phyloP scores from a whole-genome alignment of 352 stramenopile species.

The Phytophthora pini region DNA sequence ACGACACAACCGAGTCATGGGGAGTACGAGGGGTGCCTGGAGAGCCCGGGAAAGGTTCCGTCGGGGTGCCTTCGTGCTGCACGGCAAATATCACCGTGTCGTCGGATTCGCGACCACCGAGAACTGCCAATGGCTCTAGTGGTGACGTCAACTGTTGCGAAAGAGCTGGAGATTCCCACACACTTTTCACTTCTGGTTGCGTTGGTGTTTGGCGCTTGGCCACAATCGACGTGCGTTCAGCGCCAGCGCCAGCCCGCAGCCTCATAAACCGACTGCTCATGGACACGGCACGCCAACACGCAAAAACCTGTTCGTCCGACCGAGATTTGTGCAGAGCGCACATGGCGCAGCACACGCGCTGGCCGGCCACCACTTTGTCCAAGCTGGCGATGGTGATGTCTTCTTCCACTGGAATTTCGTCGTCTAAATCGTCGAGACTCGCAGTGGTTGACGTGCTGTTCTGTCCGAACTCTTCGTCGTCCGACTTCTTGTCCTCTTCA shows the following conservation, averaged over 20 bases:
- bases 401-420: conserved; percentile 15
- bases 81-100: conserved; percentile 6
- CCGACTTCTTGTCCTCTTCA: conserved; percentile 7
- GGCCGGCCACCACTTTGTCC: conserved; percentile 27
- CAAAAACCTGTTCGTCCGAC: conserved; percentile 53
- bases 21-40: conserved; percentile 28
- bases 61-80: conserved; percentile 42
- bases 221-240: conserved; percentile 23
- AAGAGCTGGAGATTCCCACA: conserved; percentile 21
- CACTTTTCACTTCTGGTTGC: conserved; percentile 11
- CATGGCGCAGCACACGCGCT: conserved; percentile 51
- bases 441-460: conserved; percentile 25
- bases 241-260: conserved; percentile 18
- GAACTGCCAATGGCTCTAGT: conserved; percentile 28
- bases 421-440: conserved; percentile 28
- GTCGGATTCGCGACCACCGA: conserved; percentile 12
- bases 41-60: conserved; percentile 34
- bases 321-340: conserved; percentile 39
- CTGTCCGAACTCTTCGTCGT: conserved; percentile 16
- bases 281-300: conserved; percentile 34
- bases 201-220: conserved; percentile 8
- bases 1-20: conserved; percentile 15
- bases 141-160: conserved; percentile 34
- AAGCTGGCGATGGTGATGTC: conserved; percentile 8
- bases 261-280: conserved; percentile 37